These are phyloP conservation scores for Schizophyllum commune DNA, from an alignment of 1,284 basidiomycete genomes.

Conservation along the genomic window DNA sequence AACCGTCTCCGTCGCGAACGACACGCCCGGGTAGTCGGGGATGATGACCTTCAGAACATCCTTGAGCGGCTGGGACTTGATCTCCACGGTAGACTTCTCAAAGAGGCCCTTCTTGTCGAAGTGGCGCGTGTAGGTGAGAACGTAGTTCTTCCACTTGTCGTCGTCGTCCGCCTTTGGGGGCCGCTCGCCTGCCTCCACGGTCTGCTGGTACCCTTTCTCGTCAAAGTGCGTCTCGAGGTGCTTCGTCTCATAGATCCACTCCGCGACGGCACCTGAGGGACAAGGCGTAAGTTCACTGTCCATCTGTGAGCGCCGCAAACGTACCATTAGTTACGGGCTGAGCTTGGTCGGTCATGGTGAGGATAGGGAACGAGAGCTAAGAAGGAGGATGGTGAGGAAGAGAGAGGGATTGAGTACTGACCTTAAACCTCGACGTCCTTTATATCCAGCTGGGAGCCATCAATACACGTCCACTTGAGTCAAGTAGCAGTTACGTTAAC, in stretches of 20 bases:
- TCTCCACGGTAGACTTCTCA: constrained; percentile 7
- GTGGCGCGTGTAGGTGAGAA: constrained; percentile 7
- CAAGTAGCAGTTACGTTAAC: no score
- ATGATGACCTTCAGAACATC: constrained; percentile 6
- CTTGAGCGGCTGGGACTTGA: constrained; percentile 6
- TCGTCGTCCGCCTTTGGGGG: neutral
- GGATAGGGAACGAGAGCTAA: no score
- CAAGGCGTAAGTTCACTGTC: neutral
- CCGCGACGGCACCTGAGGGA: neutral
- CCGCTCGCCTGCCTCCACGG: neutral
- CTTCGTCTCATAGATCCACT: neutral
- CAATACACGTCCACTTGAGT: no score
- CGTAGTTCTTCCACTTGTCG: constrained; percentile 9
- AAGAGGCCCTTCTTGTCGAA: constrained; percentile 6
- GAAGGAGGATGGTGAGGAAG: no score
- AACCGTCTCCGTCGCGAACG: constrained; percentile 8
- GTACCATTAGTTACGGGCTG: no score
- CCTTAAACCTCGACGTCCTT: no score
- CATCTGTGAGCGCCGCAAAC: no score
- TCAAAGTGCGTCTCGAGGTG: neutral
- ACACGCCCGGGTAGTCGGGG: constrained; percentile 2
- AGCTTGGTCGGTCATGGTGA: no score
- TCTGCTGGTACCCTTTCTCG: neutral
- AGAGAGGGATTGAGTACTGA: no score
- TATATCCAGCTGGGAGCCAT: no score